Percentiles rank a stretch among this genome's conserved stretches.
phyloP scores from a whole-genome alignment of 2,329 filamentous ascomycete genomes.

The Verticillium klebahnii region DNA sequence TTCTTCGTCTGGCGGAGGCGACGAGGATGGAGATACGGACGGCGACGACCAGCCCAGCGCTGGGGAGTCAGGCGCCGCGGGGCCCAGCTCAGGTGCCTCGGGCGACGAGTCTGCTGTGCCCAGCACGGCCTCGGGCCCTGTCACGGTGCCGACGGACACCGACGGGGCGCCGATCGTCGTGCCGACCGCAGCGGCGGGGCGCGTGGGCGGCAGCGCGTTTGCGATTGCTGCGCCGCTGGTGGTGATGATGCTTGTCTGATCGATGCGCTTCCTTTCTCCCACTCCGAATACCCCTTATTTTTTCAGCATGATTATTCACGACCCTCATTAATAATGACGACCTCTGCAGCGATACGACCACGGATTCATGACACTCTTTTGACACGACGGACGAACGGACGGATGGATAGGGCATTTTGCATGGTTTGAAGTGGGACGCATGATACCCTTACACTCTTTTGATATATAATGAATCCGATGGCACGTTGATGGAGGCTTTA shows the following conservation, averaged over 20 bases:
- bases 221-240: conserved; percentile 6
- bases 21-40: background rate
- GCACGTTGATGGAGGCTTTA: background rate
- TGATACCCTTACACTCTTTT: background rate
- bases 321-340: conserved; percentile 3
- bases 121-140: conserved; percentile 1
- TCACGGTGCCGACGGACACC: background rate
- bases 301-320: conserved; percentile 1
- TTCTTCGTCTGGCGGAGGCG: background rate
- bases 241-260: conserved; percentile 8
- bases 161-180: background rate
- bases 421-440: background rate
- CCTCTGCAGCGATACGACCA: background rate
- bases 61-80: background rate
- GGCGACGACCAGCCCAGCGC: background rate
- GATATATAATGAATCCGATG: background rate
- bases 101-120: background rate
- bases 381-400: background rate
- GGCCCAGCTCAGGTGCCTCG: background rate
- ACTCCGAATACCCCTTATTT: background rate
- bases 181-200: background rate
- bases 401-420: background rate
- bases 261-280: background rate
- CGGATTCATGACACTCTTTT: background rate
- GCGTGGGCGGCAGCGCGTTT: background rate